Base-by-base conservation (phyloP, 2,329 filamentous ascomycete genomes). In the Simplicillium aogashimaense region DNA sequence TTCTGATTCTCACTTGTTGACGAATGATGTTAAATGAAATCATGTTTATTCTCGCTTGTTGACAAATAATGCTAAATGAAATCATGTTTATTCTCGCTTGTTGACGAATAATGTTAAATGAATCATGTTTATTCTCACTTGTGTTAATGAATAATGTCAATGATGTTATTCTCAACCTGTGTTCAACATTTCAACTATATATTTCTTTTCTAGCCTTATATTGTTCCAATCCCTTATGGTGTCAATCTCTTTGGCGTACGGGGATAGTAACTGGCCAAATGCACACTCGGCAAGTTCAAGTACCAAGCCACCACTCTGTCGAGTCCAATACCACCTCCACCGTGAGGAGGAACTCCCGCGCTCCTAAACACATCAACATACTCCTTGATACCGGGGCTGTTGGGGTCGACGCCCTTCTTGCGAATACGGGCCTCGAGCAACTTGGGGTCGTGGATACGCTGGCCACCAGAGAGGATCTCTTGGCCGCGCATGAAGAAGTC, bases 401-500 rank as follows among this genome's bases (percentile, higher is more conserved):
- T 66, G 0, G 89, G 88, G 56, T 95, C 84, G 51, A 97, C 76
- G 42, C 87, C 89, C 63, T 87, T 81, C 43, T 68, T 70, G 54
- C 79, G 73, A 69, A 97, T 84, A 46, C 86, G 84, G 35, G 78
- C 75, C 57, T 87, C 81, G 12, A 97, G 74, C 64, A 83, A 75
- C 33, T 70, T 68, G 0, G 89, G 78, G 47, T 87, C 74, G 62
- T 95, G 84, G 50, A 95, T 86, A 74, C 89, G 86, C 64, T 95
- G 89, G 7, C 88, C 89, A 52, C 90, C 89, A 13, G 84, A 89
- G 14, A 95, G 74, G 44, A 95, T 90, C 63, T 95, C 90, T 61
- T 97, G 89, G 3, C 87, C 87, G 43, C 90, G 80, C 58, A 94
- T 80, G 69, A 95, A 94, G 54, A 94, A 87, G 63, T 95, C 88